These are phyloP conservation scores for Coniella lustricola DNA, from an alignment of 2,329 filamentous ascomycete species.

Conservation along the genomic window DNA sequence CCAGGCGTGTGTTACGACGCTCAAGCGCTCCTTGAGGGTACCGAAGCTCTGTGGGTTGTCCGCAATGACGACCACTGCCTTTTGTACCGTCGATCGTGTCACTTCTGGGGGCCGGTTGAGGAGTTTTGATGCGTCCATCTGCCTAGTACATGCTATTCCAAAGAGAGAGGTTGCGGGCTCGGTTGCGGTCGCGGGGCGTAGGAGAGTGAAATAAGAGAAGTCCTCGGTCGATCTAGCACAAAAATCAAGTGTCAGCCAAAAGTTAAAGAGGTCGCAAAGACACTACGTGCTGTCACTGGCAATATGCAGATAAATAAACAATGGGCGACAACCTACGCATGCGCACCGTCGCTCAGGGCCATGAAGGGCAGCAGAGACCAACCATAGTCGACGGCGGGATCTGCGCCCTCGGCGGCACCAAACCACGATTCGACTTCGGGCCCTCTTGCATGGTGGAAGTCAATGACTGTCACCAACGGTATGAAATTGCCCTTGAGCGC, in stretches of 20 bases:
- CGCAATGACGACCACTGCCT: constrained; percentile 92
- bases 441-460: constrained; percentile 78
- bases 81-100: constrained; percentile 95
- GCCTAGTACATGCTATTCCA: constrained; percentile 89
- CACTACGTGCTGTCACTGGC: no score
- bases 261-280: no score
- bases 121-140: constrained; percentile 74
- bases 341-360: constrained; percentile 91
- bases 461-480: constrained; percentile 72
- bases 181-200: constrained; percentile 50
- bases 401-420: constrained; percentile 63
- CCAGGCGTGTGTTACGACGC: constrained; percentile 90
- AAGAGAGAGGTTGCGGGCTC: constrained; percentile 75
- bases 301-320: background rate
- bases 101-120: constrained; percentile 78
- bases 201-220: constrained; percentile 96
- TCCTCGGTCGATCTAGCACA: constrained; percentile 71
- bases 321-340: constrained; percentile 60
- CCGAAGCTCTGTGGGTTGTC: constrained; percentile 87
- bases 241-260: background rate
- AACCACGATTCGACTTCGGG: constrained; percentile 95
- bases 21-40: constrained; percentile 80
- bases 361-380: constrained; percentile 94
- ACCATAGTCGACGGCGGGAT: constrained; percentile 77
- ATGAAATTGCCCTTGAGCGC: constrained; percentile 36